Base-by-base conservation (phyloP, 2,329 filamentous ascomycete species). In the Claviceps maximensis region DNA sequence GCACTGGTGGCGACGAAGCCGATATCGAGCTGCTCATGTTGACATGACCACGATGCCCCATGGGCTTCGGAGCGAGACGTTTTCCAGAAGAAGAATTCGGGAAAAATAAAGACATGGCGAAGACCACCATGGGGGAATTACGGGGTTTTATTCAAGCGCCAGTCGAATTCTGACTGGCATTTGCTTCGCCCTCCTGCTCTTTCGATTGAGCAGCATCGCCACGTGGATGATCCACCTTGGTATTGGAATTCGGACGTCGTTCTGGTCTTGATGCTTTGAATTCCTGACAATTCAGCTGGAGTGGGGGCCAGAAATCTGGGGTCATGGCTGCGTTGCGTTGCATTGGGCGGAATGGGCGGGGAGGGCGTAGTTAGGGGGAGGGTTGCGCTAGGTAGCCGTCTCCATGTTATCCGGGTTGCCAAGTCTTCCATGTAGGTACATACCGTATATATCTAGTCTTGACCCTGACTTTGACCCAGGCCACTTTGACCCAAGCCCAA, bases 1-100 rank as follows among this genome's bases (percentile, higher is more conserved):
- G 54, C 0, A 52, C 46, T 19, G 55, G 50, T 27, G 55, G 54
- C 31, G 59, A 55, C 47, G 58, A 58, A 42, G 52, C 53, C 31
- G 58, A 55, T 33, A 44, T 29, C 12, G 54, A 44, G 54, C 51
- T 53, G 54, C 42, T 55, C 54, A 55, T 55, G 6, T 53, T 49
- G 53, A 17, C 53, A 31, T 54, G 45, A 17, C 33, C 38, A 27
- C 49, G 12, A 47, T 40, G 33, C n/a, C 33, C 33, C 44, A 47
- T 47, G 17, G 25, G 25, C 17, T 15, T 47, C 47, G n/a, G 17
- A 49, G 27, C 44, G 17, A n/a, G 21, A 29, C 25, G 10, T 29
- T 13, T 19, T 25, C 21, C 40, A 21, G 40, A 15, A 29, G n/a
- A 19, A 10, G 25, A 17, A 21, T 27, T 15, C 38, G 21, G 41